Base-by-base conservation (phyloP, 2,329 filamentous ascomycete species). In the Pseudopyricularia javanii region DNA sequence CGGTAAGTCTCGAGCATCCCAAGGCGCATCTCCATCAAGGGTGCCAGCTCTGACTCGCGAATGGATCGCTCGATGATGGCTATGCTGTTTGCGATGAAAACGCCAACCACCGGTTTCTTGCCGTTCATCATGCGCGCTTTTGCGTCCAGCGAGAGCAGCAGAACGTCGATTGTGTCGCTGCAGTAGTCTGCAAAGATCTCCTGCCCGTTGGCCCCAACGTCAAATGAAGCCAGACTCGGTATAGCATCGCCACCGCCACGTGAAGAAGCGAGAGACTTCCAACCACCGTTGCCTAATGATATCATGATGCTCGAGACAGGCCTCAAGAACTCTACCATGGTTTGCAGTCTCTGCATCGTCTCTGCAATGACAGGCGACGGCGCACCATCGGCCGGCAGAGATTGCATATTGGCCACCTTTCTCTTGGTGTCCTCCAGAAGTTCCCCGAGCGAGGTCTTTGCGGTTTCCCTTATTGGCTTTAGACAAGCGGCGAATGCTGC, bases 131-230 rank as follows among this genome's bases (percentile, higher is more conserved):
- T 64, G 30, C 85, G 81, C 4, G 85, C 83, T 58, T 90, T 93
- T 55, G 79, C 74, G 57, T 94, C 88, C 11, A 97, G 74, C 8
- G 85, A 78, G 28, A 76, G 76, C 57, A 97, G 78, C 22, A 97
- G 75, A 2, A 81, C 76, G 53, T 97, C 90, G 57, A 97, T 85
- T 32, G 88, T 91, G 67, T 98, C 93, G 22, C 84, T 76, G 59
- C 89, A 88, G 65, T 97, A 98, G 64, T 95, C 84, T 1, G 86
- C 85, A 60, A 98, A 90, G 15, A 98, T 83, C 52, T 91, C 83
- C 57, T 83, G 82, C 30, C 91, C 91, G 63, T 97, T 91, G 3
- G 91, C 90, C 14, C 87, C 84, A 33, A 96, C 83, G 62, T 97
- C 91, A 62, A 95, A 88, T 0, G 88, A 86, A 12, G 82, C 80